phyloP scores from a whole-genome alignment of 2,329 filamentous ascomycete genomes.

The Cladosporium sp. region DNA sequence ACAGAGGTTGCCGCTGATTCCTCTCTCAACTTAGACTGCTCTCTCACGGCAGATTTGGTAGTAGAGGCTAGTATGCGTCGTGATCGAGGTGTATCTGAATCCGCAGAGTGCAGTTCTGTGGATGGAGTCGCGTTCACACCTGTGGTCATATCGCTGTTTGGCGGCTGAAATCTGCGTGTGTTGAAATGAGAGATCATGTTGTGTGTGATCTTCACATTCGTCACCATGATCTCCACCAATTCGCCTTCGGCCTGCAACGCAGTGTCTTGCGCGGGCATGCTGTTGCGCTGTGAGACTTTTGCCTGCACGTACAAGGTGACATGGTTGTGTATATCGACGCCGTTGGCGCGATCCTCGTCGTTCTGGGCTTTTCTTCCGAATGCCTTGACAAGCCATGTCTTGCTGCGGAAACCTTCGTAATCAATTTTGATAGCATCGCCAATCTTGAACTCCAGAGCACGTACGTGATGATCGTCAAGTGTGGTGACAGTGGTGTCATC shows the following conservation, averaged over 20 bases:
- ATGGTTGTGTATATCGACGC: slow-evolving; percentile 40
- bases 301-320: slow-evolving; percentile 36
- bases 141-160: not conserved
- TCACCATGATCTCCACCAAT: slow-evolving; percentile 36
- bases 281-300: slow-evolving; percentile 35
- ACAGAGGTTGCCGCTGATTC: slow-evolving; percentile 20
- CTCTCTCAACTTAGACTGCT: slow-evolving; percentile 23
- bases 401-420: slow-evolving; percentile 38
- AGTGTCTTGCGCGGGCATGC: slow-evolving; percentile 20
- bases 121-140: slow-evolving; percentile 19
- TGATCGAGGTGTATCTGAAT: slow-evolving; percentile 47
- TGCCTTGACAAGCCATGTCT: slow-evolving; percentile 40
- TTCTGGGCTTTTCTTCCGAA: slow-evolving; percentile 34
- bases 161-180: slow-evolving; percentile 33
- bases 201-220: slow-evolving; percentile 40
- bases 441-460: slow-evolving; percentile 38
- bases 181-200: slow-evolving; percentile 40
- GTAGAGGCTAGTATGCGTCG: slow-evolving; percentile 33
- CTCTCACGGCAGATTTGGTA: slow-evolving; percentile 12
- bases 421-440: slow-evolving; percentile 47
- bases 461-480: slow-evolving; percentile 36
- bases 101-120: slow-evolving; percentile 27
- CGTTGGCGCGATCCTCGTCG: slow-evolving; percentile 28
- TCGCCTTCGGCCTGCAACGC: slow-evolving; percentile 19
- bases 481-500: slow-evolving; percentile 43